Evolutionary conservation across 2,329 filamentous ascomycete genomes (phyloP).

Genomic region (Paracamarosporium sp.): DNA sequence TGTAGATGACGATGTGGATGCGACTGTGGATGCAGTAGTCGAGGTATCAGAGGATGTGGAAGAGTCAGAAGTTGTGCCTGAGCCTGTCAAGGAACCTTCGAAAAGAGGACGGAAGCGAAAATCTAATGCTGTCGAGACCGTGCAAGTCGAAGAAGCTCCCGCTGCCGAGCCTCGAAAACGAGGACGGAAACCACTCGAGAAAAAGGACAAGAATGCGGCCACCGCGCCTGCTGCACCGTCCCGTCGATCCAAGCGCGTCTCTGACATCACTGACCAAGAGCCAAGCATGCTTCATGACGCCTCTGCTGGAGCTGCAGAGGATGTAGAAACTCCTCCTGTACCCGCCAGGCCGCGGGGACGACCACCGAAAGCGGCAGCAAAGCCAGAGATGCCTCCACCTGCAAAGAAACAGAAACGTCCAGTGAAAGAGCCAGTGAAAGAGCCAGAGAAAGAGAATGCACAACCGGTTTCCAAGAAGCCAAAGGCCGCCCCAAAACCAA

Average conservation of each 20-base stretch:
- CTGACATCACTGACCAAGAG: constrained; percentile 37
- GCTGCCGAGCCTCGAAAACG: constrained; percentile 26
- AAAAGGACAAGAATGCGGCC: constrained; percentile 28
- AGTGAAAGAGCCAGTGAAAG: no score
- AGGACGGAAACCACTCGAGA: constrained; percentile 12
- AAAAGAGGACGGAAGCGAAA: constrained; percentile 40
- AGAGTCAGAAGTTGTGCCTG: constrained; percentile 35
- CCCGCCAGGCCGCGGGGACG: constrained; percentile 34
- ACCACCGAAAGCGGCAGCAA: constrained; percentile 27
- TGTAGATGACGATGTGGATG: constrained; percentile 20
- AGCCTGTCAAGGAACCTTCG: constrained; percentile 29
- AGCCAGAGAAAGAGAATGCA: constrained; percentile 22
- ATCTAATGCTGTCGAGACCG: constrained; percentile 27
- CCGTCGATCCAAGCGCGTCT: constrained; percentile 36
- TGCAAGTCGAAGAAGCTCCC: constrained; percentile 20
- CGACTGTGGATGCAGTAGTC: constrained; percentile 11
- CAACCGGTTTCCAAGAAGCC: constrained; percentile 33
- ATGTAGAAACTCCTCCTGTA: constrained; percentile 25
- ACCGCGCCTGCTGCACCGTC: constrained; percentile 19
- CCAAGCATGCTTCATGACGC: constrained; percentile 28
- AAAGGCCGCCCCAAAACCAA: constrained; percentile 30
- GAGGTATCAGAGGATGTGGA: constrained; percentile 32
- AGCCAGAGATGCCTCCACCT: constrained; percentile 16
- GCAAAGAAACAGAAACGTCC: constrained; percentile 17
- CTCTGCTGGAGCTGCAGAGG: constrained; percentile 31